phyloP scores from a whole-genome alignment of 78 protist genomes.

The Isochrysis galbana region DNA sequence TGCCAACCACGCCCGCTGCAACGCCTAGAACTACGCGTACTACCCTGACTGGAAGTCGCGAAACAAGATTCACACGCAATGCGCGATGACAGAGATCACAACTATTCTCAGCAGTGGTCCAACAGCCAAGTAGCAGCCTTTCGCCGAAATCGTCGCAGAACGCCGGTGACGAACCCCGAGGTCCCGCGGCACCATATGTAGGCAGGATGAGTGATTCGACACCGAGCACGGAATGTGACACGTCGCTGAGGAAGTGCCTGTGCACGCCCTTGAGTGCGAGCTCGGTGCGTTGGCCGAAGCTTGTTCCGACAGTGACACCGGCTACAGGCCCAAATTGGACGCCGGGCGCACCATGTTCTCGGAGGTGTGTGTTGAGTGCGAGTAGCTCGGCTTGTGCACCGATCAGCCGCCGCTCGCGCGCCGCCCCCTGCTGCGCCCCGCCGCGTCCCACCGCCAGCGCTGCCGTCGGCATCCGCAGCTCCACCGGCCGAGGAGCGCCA shows the following conservation, averaged over 20 bases:
- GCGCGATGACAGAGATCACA: background rate
- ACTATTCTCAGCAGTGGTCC: background rate
- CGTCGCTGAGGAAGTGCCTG: background rate
- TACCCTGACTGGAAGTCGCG: background rate
- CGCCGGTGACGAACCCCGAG: background rate
- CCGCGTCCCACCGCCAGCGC: no score
- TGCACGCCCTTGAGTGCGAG: background rate
- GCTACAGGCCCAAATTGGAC: background rate
- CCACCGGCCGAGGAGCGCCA: no score
- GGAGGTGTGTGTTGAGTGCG: background rate
- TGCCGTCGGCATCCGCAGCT: no score
- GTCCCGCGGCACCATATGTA: no score
- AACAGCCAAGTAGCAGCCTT: background rate
- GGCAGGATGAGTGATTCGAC: background rate
- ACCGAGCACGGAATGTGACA: background rate
- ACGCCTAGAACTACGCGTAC: background rate
- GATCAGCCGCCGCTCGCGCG: background rate
- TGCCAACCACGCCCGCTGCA: background rate
- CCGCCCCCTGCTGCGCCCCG: background rate
- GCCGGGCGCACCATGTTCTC: background rate
- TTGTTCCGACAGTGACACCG: background rate
- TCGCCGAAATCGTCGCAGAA: background rate
- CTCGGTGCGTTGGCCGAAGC: background rate
- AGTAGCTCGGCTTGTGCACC: background rate
- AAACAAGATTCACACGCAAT: background rate